These are phyloP conservation scores for Leptomonas seymouri DNA, from an alignment of 208 protist genomes.

Conservation along the genomic window DNA sequence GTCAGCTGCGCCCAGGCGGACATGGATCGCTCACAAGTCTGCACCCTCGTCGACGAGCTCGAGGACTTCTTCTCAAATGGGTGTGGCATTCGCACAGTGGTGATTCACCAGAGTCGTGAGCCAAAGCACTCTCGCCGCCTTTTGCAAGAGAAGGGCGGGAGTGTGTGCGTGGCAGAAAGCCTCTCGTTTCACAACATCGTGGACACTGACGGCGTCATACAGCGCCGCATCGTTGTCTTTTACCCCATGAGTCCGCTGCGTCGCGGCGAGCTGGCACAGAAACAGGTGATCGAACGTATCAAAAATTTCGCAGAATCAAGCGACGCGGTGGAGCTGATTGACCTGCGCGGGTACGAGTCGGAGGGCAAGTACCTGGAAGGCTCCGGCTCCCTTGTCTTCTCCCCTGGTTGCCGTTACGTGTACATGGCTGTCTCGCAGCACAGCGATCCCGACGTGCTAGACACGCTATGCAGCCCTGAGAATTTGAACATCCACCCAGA, in stretches of 20 bases:
- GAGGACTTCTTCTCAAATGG: constrained; percentile 19
- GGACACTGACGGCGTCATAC: constrained; percentile 50
- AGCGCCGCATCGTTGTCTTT: constrained; percentile 63
- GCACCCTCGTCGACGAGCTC: constrained; percentile 27
- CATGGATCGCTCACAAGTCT: constrained; percentile 39
- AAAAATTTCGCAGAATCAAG: constrained; percentile 28
- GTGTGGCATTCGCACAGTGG: constrained; percentile 23
- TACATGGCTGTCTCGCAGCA: constrained; percentile 69
- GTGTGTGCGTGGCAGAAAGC: constrained; percentile 50
- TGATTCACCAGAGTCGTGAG: constrained; percentile 36
- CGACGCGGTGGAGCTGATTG: constrained; percentile 53
- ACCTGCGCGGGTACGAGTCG: constrained; percentile 60
- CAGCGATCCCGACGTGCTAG: constrained; percentile 62
- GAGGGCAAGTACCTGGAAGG: constrained; percentile 64
- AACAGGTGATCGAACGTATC: constrained; percentile 57
- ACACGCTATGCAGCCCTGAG: constrained; percentile 55
- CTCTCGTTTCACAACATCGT: constrained; percentile 79
- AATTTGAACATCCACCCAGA: constrained; percentile 73
- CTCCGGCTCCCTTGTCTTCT: constrained; percentile 63
- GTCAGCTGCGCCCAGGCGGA: constrained; percentile 40
- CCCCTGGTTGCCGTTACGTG: constrained; percentile 62
- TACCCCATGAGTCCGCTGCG: constrained; percentile 72
- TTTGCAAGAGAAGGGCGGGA: constrained; percentile 48
- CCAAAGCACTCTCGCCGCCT: constrained; percentile 21
- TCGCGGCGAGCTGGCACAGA: constrained; percentile 53